phyloP scores from a whole-genome alignment of 345 rosid species.

The Eucalyptus cloeziana region DNA sequence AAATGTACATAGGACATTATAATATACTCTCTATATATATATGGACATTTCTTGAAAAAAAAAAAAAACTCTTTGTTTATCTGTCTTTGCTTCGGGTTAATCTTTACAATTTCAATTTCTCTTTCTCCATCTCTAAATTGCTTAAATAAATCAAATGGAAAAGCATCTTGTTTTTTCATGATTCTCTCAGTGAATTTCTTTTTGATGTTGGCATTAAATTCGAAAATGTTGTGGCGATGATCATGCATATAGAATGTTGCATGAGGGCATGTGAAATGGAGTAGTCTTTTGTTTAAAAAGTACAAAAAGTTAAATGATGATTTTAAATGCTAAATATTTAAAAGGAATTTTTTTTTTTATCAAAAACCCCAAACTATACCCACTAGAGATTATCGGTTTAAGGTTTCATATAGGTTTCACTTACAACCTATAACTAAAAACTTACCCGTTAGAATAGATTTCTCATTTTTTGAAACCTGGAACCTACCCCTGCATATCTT shows the following conservation, averaged over 20 bases:
- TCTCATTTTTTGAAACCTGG: accelerated
- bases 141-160: neutral
- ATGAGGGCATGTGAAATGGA: neutral
- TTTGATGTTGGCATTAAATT: accelerated
- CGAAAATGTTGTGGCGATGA: neutral
- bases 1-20: neutral
- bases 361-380: neutral
- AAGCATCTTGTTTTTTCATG: neutral
- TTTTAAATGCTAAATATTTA: neutral
- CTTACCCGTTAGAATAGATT: accelerated
- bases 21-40: no score
- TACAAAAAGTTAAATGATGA: neutral
- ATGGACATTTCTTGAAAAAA: neutral
- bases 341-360: neutral
- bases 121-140: neutral
- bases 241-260: neutral
- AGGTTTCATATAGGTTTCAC: no score
- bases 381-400: no score
- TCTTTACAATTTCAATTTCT: neutral
- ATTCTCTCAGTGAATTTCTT: neutral
- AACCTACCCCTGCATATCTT: accelerated
- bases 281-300: neutral
- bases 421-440: no score
- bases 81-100: neutral
- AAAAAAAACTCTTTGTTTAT: neutral